Percentiles rank a stretch among this genome's conserved stretches.
Conservation (phyloP, 2,329 filamentous ascomycete genomes). For the Alternaria sp. region DNA sequence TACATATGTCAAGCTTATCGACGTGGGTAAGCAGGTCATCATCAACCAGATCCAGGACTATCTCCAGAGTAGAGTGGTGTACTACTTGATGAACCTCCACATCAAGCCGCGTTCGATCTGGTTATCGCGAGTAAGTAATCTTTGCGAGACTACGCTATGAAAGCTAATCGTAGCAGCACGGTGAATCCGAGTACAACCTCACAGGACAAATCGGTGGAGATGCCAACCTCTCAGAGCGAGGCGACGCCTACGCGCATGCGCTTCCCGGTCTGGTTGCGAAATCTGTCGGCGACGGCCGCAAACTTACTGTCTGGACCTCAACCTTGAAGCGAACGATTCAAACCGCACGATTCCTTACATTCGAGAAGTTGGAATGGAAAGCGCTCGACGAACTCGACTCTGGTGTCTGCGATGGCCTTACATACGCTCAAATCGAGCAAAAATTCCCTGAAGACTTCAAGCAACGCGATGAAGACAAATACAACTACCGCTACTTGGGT, state of each 20-base stretch:
- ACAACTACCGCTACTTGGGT: constrained; percentile 98
- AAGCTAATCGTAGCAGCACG: constrained; percentile 68
- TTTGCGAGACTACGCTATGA: neutral
- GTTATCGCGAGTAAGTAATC: constrained; percentile 81
- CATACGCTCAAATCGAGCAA: constrained; percentile 93
- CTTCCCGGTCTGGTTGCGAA: constrained; percentile 84
- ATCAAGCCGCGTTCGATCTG: constrained; percentile 97
- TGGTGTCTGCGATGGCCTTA: constrained; percentile 94
- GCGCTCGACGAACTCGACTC: constrained; percentile 96
- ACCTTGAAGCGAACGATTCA: constrained; percentile 87
- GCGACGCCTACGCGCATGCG: constrained; percentile 84
- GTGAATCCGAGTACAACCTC: constrained; percentile 92
- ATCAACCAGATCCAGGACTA: constrained; percentile 99
- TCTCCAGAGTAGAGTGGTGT: constrained; percentile 92
- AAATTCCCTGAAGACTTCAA: constrained; percentile 93
- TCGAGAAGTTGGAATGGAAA: constrained; percentile 98
- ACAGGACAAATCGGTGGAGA: constrained; percentile 93
- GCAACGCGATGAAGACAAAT: constrained; percentile 96
- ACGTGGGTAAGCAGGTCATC: constrained; percentile 94
- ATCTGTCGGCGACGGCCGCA: constrained; percentile 79
- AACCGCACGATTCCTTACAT: constrained; percentile 85
- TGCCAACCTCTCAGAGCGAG: constrained; percentile 82
- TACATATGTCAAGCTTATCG: constrained; percentile 97
- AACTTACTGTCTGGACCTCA: constrained; percentile 77
- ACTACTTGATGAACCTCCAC: constrained; percentile 98